Evolutionary conservation across 495 filamentous ascomycete species (phyloP).

Genomic region (Pseudotulostoma volvatum): DNA sequence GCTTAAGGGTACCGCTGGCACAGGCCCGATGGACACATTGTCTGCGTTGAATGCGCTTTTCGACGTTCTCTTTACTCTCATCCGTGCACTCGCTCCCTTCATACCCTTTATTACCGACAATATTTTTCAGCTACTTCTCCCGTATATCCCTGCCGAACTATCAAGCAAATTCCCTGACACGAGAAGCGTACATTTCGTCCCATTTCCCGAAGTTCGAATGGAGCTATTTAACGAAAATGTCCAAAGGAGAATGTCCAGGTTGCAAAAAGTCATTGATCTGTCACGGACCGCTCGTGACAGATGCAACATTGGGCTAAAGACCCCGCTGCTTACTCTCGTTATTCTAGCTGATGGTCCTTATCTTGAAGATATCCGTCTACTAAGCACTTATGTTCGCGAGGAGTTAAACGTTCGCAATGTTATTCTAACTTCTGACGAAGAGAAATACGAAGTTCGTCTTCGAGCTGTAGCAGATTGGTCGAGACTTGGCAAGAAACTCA

Average conservation of each 20-base stretch:
- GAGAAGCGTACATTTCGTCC: constrained; percentile 81
- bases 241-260: constrained; percentile 70
- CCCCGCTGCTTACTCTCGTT: constrained; percentile 76
- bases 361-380: constrained; percentile 68
- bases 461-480: constrained; percentile 82
- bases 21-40: constrained; percentile 73
- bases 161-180: constrained; percentile 46
- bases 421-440: constrained; percentile 74
- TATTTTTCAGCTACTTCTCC: constrained; percentile 78
- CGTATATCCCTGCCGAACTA: constrained; percentile 59
- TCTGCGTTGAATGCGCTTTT: constrained; percentile 95
- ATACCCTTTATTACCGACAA: constrained; percentile 91
- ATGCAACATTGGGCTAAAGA: constrained; percentile 70
- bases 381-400: constrained; percentile 72
- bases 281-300: constrained; percentile 74
- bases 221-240: constrained; percentile 78
- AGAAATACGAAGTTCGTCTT: constrained; percentile 81
- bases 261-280: constrained; percentile 93
- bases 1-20: constrained; percentile 81
- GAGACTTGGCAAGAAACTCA: constrained; percentile 86
- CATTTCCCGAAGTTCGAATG: constrained; percentile 72
- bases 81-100: constrained; percentile 79
- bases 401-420: constrained; percentile 82
- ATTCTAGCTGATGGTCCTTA: constrained; percentile 74
- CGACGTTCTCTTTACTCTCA: constrained; percentile 82